Base-by-base conservation (phyloP, 805 yeast species). In the Metschnikowia kofuensis region DNA sequence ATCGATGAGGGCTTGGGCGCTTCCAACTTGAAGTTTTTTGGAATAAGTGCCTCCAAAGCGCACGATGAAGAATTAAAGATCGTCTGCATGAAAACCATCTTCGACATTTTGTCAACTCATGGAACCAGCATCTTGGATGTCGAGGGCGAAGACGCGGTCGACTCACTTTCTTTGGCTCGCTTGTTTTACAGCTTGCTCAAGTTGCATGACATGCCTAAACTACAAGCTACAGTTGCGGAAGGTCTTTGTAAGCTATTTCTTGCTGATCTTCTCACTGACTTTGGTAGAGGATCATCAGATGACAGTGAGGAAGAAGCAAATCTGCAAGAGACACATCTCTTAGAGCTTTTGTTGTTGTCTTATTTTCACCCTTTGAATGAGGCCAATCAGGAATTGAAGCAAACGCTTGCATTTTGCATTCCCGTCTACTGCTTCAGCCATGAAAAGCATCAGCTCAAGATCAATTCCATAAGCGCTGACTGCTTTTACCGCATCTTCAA, bases 351-450 rank as follows among this genome's bases (percentile, higher is more conserved):
- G 47, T 67, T 90, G 4, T 65, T 87, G 45, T 77, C 87, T 0
- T 92, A 89, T 60, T 91, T 88, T 68, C 83, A 85, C 45, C 90
- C 94, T 0, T 65, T 70, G 4, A 84, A 84, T 46, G 66, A 79
- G 6, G 67, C 72, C 6, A 89, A 89, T 57, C 84, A 80, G 48
- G 79, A 83, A 13, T 70, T 91, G 52, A 74, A 83, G 42, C 97
- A 91, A 64, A 87, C 87, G 0, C 77, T 91, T 50, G 81, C 94
- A 9, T 91, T 88, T 60, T 90, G 96, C 63, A 74, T 91, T 14
- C 97, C 97, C 0, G 96, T 87, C 0, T 89, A 87, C 63, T 83
- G 94, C 35, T 86, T 82, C 60, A 86, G 96, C 32, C 90, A 84
- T 58, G 70, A 74, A 0, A 69, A 69, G 14, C 96, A 90, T 62